phyloP scores from a whole-genome alignment of 1,284 basidiomycete species.

The Fomitopsis betulina region DNA sequence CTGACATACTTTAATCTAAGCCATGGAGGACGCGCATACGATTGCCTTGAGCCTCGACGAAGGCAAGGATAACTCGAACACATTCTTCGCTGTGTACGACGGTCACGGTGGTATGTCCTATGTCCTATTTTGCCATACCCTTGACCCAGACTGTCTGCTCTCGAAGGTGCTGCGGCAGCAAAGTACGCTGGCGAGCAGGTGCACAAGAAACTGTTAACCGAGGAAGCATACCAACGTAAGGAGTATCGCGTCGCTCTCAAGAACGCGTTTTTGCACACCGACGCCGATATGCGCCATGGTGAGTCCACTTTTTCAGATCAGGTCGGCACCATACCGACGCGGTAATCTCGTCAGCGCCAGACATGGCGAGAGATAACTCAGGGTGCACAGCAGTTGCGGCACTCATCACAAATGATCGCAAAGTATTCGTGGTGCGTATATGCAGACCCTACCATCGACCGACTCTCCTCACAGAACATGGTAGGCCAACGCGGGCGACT shows the following conservation, averaged over 20 bases:
- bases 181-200: conserved; percentile 89
- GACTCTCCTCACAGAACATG: not conserved
- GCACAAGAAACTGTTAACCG: conserved; percentile 73
- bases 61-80: conserved; percentile 48
- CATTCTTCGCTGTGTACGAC: conserved; percentile 97
- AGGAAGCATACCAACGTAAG: conserved; percentile 69
- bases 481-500: conserved; percentile 98
- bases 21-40: conserved; percentile 99
- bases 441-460: not conserved
- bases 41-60: conserved; percentile 67
- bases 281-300: conserved; percentile 92
- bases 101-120: conserved; percentile 86
- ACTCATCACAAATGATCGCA: conserved; percentile 73
- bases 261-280: conserved; percentile 88
- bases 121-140: not conserved
- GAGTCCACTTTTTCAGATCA: conserved; percentile 19
- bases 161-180: conserved; percentile 80
- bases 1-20: conserved; percentile 36
- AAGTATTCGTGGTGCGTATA: conserved; percentile 73
- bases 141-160: not conserved
- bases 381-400: conserved; percentile 96
- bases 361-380: conserved; percentile 87
- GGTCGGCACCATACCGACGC: not conserved
- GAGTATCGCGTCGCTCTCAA: conserved; percentile 82
- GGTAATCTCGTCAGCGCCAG: conserved; percentile 56